Conservation (phyloP, 441 rosid species). For the Populus hybrid region DNA sequence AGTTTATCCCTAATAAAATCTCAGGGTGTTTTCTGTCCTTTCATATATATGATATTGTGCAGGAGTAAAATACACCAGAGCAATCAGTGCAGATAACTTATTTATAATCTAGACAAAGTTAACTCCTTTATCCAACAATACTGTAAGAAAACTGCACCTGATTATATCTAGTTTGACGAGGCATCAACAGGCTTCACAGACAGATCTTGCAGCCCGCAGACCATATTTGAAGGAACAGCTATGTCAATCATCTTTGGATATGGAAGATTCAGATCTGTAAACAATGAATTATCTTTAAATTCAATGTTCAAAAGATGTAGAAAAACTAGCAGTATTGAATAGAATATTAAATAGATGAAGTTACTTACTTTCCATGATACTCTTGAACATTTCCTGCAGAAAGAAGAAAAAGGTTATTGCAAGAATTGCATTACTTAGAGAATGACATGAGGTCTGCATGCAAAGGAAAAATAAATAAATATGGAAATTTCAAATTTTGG, state of each 20-base stretch:
- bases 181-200: conserved; percentile 29
- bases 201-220: conserved; percentile 81
- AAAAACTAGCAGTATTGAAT: background rate
- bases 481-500: background rate
- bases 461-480: background rate
- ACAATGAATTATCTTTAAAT: background rate
- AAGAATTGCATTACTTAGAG: background rate
- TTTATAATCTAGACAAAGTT: background rate
- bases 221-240: conserved; percentile 82
- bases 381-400: conserved; percentile 70
- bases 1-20: background rate
- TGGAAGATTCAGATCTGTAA: conserved; percentile 67
- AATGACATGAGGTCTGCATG: background rate
- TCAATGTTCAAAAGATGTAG: background rate
- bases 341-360: background rate
- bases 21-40: too few relatives aligned
- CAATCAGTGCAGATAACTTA: background rate
- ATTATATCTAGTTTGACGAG: background rate
- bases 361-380: conserved; percentile 78
- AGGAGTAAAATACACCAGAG: too few relatives aligned
- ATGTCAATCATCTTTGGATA: conserved; percentile 93
- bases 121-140: background rate
- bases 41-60: background rate
- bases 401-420: background rate
- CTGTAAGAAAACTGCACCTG: background rate